Evolutionary conservation across 352 stramenopile genomes (phyloP).

Genomic region (Phytophthora foliorum): DNA sequence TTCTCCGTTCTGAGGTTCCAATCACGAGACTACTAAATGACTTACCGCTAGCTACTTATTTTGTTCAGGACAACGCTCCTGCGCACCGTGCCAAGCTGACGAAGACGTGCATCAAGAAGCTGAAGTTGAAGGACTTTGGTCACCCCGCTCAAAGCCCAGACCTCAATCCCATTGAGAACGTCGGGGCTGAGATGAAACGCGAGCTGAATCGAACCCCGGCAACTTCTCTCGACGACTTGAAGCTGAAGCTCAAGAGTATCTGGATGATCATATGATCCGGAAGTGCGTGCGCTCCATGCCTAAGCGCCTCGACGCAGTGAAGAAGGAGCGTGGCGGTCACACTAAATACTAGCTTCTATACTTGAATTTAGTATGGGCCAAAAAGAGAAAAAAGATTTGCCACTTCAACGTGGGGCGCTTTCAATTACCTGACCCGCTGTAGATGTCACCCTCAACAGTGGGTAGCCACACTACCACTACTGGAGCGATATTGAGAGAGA

Average conservation of each 20-base stretch:
- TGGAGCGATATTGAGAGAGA: no score
- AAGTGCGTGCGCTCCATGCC: neutral
- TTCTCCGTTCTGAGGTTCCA: slow-evolving; percentile 1
- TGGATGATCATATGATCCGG: neutral
- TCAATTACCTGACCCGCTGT: no score
- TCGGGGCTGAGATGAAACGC: slow-evolving; percentile 8
- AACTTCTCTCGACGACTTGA: slow-evolving; percentile 6
- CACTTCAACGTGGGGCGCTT: no score
- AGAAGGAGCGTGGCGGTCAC: no score
- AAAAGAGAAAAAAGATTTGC: no score
- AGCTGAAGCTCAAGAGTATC: neutral
- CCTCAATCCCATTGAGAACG: slow-evolving; percentile 22
- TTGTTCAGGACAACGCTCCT: slow-evolving; percentile 17
- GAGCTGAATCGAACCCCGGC: neutral
- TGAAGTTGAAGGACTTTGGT: neutral
- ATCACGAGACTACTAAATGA: neutral
- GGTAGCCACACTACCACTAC: no score
- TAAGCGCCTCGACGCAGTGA: neutral
- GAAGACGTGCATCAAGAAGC: neutral
- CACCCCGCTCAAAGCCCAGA: slow-evolving; percentile 16
- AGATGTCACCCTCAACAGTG: no score
- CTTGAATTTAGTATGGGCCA: no score
- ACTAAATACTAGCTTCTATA: neutral
- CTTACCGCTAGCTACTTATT: neutral
- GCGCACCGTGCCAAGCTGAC: slow-evolving; percentile 13